Evolutionary conservation across 306 rosid genomes (phyloP).

Genomic region (Heteromeles arbutifolia): DNA sequence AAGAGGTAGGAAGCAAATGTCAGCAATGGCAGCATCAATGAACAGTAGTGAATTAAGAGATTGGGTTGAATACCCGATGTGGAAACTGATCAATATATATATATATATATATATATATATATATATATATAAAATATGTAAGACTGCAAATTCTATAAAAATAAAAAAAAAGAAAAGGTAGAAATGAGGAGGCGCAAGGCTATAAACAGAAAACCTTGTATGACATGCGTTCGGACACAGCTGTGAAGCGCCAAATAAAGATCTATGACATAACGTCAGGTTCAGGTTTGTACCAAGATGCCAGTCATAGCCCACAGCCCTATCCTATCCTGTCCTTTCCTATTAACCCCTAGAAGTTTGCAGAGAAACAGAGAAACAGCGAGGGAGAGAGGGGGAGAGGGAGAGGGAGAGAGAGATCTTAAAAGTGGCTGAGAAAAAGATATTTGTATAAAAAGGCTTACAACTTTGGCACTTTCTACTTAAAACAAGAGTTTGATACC

Average conservation of each 20-base stretch:
- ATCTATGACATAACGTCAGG: background rate
- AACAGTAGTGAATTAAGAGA: background rate
- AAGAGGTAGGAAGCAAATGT: background rate
- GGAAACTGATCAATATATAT: background rate
- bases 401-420: background rate
- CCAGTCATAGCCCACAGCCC: background rate
- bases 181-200: background rate
- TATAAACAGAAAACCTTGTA: conserved; percentile 3
- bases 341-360: background rate
- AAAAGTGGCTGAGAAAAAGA: background rate
- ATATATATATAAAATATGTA: too few relatives aligned
- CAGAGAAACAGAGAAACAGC: background rate
- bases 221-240: background rate
- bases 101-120: too few relatives aligned
- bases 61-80: background rate
- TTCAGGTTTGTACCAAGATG: background rate
- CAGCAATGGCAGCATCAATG: background rate
- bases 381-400: background rate
- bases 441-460: too few relatives aligned
- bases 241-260: background rate
- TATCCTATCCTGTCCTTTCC: background rate
- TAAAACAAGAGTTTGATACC: too few relatives aligned
- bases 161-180: background rate
- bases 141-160: too few relatives aligned
- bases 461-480: too few relatives aligned